Evolutionary conservation across 1,284 basidiomycete species (phyloP), one percentile per base, ranked within the genome.

Genomic region (Puccinia horiana): DNA sequence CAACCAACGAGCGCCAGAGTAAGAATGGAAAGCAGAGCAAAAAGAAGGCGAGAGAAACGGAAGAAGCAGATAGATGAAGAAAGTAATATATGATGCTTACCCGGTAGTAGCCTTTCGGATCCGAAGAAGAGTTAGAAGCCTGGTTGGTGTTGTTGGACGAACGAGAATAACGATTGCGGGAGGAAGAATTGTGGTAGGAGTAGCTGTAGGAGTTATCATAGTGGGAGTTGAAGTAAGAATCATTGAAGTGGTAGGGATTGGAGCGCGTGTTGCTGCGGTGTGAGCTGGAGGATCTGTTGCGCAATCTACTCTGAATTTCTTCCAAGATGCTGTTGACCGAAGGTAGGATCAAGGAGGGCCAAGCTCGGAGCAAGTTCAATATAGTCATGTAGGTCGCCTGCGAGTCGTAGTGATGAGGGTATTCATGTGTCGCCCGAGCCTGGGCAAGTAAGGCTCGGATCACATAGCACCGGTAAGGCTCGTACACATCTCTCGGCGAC

Each of bases 1-100:
- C 88, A 47, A 32, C 37, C 18, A 65, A 18, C 3, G 5, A 42
- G 35, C 32, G 58, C 58, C 63, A 29, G 29, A 49, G n/a, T 29
- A 32, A 35, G n/a, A 35, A 12, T 37, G 54, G 20, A 52, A 26
- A 35, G 26, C n/a, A n/a, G 12, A 37, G 44, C 1, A 61, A 61
- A 42, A 16, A 61, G 18, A 52, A 6, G 9, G 29, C 1, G 16
- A 54, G 44, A 18, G 18, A 54, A 18, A 35, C 16, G 8, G 32
- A 26, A 42, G 14, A 70, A 20, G 29, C 12, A 20, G 9, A 42
- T 40, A 42, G 23, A 42, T 54, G 12, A 44, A 20, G 44, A 32
- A 73, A 29, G n/a, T n/a, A n/a, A n/a, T n/a, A n/a, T n/a, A n/a
- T n/a, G 20, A 73, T 20, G 29, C 12, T 73, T 73, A 73, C 70